Conservation (phyloP, 345 rosid species). For the Melastoma malabathricum region DNA sequence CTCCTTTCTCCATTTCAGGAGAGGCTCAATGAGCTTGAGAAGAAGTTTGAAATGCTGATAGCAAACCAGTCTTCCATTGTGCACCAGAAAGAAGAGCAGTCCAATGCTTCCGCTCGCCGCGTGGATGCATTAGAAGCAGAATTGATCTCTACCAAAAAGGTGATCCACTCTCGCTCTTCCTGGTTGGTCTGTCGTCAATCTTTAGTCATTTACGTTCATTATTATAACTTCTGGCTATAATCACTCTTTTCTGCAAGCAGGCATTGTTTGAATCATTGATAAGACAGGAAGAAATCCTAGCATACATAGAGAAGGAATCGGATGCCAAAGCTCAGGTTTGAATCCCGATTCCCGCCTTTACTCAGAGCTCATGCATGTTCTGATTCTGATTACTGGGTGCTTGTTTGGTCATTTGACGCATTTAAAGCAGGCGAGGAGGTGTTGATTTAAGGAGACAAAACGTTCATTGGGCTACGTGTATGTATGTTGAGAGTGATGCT, state of each 20-base stretch:
- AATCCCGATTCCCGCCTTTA: no score
- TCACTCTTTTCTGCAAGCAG: constrained; percentile 3
- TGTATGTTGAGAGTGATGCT: no score
- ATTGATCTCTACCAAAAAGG: constrained; percentile 36
- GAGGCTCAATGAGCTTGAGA: constrained; percentile 31
- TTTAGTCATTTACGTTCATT: not conserved
- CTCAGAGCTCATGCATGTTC: no score
- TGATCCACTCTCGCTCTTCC: constrained; percentile 3
- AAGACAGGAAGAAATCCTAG: constrained; percentile 17
- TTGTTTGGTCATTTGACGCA: no score
- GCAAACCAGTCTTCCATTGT: constrained; percentile 26
- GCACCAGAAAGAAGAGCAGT: constrained; percentile 23
- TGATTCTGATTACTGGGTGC: no score
- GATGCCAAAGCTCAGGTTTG: no score
- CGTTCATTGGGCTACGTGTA: no score
- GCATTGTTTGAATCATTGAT: constrained; percentile 19
- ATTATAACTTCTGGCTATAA: not conserved
- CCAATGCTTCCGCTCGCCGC: constrained; percentile 28
- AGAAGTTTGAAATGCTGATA: constrained; percentile 21
- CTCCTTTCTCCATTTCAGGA: constrained; percentile 13
- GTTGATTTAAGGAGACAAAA: no score
- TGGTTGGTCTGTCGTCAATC: not conserved
- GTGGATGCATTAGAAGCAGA: constrained; percentile 32
- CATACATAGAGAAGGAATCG: constrained; percentile 4
- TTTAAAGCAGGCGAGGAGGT: no score